Evolutionary conservation across 208 protist species (phyloP), one percentile per base, ranked within the genome.

Genomic region (Trypanosoma avium): DNA sequence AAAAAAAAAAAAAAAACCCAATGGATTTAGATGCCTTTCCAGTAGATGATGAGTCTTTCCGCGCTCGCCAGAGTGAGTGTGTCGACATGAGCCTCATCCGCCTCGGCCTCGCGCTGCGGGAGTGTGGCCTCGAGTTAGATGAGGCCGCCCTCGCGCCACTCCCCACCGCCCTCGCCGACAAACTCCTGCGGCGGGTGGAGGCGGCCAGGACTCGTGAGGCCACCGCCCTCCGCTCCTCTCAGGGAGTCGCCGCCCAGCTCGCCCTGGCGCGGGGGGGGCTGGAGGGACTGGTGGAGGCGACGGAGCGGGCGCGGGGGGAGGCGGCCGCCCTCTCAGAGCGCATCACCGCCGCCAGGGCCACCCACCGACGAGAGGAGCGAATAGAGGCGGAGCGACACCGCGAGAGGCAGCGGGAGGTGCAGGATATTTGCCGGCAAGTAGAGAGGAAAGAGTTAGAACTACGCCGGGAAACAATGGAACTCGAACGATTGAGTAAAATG

Each of bases 401-500:
- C 38, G 69, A 91, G 57, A 79, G 75, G 9, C 74, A 81, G 17
- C 70, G 74, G 1, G 84, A 90, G 24, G 40, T 89, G 4, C 54
- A 75, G 3, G 87, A 90, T 47, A 36, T 89, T 15, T 67, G 65
- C 12, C 71, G 87, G 1, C 83, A 93, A 59, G 75, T 77, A 17
- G 87, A 93, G 38, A 82, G 81, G 40, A 73, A 78, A 10, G 83
- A 93, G 67, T 57, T 85, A 5, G 77, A 90, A 55, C 63, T 82
- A 22, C 70, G 75, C 26, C 75, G 76, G 19, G 78, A 82, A 4
- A 65, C 69, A 24, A 88, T 90, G 78, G 87, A 93, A 48, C 61
- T 67, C 10, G 81, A 87, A 9, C 73, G 84, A 19, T 66, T 93
- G 15, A 71, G 69, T 17, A 90, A 90, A 61, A 89, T 93, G 45